phyloP scores from a whole-genome alignment of 2,329 filamentous ascomycete species.

The Trichoderma atrobrunneum region DNA sequence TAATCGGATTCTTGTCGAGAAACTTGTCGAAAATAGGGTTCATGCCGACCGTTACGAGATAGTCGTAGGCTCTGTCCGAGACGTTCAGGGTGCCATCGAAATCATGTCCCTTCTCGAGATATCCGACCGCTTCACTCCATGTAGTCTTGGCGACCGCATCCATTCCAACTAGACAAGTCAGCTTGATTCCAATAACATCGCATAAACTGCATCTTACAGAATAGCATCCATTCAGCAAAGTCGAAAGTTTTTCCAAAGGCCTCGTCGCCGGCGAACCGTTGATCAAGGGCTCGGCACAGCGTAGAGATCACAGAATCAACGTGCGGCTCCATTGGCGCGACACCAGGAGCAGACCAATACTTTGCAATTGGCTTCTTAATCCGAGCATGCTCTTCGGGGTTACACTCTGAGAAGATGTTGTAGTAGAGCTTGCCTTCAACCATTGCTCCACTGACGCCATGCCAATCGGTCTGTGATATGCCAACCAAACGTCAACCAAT shows the following conservation, averaged over 20 bases:
- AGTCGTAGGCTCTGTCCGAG: slow-evolving; percentile 34
- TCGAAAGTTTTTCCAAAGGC: background rate
- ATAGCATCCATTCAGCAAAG: background rate
- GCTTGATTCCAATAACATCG: background rate
- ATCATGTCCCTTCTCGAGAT: slow-evolving; percentile 38
- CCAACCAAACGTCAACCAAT: background rate
- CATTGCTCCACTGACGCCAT: slow-evolving; percentile 28
- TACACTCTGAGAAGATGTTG: slow-evolving; percentile 28
- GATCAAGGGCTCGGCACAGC: background rate
- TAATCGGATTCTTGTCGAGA: slow-evolving; percentile 41
- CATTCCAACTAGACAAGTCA: slow-evolving; percentile 30
- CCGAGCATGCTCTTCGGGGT: slow-evolving; percentile 25
- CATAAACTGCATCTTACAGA: background rate
- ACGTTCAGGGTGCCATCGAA: slow-evolving; percentile 37
- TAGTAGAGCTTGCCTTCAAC: slow-evolving; percentile 28
- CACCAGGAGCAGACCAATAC: slow-evolving; percentile 27
- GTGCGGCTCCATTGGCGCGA: slow-evolving; percentile 26
- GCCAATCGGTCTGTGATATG: slow-evolving; percentile 26
- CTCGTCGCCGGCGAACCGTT: background rate
- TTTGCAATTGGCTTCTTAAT: slow-evolving; percentile 28
- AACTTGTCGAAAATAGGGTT: slow-evolving; percentile 34
- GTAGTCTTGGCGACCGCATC: slow-evolving; percentile 44
- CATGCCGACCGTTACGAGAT: slow-evolving; percentile 31
- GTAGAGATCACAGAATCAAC: slow-evolving; percentile 13
- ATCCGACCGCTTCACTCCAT: slow-evolving; percentile 42